Evolutionary conservation across 1,139 yeast genomes (phyloP).

Genomic region (Magnusiomyces fungicola): DNA sequence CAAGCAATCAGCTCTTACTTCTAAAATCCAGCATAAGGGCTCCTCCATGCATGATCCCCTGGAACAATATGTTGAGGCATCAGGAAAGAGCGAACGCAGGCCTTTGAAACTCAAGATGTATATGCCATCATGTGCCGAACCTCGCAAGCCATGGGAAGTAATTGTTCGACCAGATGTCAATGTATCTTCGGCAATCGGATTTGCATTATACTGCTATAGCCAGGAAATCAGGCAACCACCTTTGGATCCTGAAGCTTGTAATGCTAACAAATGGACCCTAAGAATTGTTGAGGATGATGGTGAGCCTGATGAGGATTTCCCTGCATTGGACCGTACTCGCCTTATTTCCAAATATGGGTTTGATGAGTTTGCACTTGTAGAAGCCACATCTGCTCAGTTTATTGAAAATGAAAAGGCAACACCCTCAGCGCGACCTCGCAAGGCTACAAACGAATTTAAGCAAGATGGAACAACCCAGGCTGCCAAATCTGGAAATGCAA

Average conservation of each 20-base stretch:
- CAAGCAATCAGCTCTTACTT: conserved; percentile 23
- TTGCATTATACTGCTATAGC: conserved; percentile 31
- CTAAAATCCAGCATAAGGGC: conserved; percentile 28
- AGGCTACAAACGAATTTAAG: conserved; percentile 14
- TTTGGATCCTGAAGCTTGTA: conserved; percentile 28
- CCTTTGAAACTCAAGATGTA: conserved; percentile 34
- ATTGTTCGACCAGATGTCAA: conserved; percentile 34
- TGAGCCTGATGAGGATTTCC: conserved; percentile 42
- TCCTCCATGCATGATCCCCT: conserved; percentile 34
- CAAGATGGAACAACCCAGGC: not conserved
- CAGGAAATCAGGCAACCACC: conserved; percentile 28
- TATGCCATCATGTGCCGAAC: conserved; percentile 32
- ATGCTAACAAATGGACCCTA: conserved; percentile 38
- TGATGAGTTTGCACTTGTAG: conserved; percentile 41
- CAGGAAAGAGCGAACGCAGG: conserved; percentile 33
- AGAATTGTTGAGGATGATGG: conserved; percentile 42
- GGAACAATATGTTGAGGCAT: conserved; percentile 36
- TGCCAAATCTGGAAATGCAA: not conserved
- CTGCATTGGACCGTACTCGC: conserved; percentile 38
- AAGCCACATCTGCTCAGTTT: conserved; percentile 33
- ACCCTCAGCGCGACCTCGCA: conserved; percentile 20
- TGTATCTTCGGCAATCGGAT: conserved; percentile 39
- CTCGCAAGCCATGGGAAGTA: conserved; percentile 32
- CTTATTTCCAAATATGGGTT: conserved; percentile 37
- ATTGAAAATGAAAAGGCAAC: conserved; percentile 32